Evolutionary conservation across 1,139 yeast species (phyloP).

Genomic region (Hansenula lynferdii): DNA sequence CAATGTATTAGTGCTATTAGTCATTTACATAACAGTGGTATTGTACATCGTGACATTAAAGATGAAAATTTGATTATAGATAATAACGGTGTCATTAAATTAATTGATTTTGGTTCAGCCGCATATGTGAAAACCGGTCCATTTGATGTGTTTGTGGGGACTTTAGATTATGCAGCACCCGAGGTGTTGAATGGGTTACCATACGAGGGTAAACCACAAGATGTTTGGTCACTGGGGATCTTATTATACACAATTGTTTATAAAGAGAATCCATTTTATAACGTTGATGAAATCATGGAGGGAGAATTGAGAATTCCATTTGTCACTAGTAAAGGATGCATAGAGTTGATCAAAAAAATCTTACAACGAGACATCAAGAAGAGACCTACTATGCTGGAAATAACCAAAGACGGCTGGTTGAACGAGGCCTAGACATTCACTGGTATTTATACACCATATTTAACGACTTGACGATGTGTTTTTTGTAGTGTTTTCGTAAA

Average conservation of each 20-base stretch:
- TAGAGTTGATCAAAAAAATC: conserved; percentile 56
- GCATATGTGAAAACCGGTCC: conserved; percentile 90
- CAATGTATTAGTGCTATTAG: conserved; percentile 76
- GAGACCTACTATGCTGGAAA: conserved; percentile 72
- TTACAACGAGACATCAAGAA: conserved; percentile 56
- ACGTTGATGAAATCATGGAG: conserved; percentile 91
- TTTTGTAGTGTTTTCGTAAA: background rate
- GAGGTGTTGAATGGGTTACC: conserved; percentile 87
- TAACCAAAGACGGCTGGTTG: conserved; percentile 69
- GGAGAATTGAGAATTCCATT: conserved; percentile 72
- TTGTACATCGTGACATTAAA: conserved; percentile 91
- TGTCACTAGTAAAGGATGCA: conserved; percentile 52
- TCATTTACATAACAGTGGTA: conserved; percentile 80
- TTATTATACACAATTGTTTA: conserved; percentile 83
- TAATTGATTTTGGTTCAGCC: conserved; percentile 95
- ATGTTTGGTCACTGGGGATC: conserved; percentile 95
- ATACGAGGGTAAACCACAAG: conserved; percentile 91
- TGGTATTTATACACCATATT: no score
- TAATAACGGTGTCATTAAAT: conserved; percentile 65
- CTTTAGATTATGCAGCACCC: conserved; percentile 96
- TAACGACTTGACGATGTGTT: background rate
- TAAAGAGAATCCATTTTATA: conserved; percentile 93
- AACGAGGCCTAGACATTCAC: no score
- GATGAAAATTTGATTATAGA: conserved; percentile 94
- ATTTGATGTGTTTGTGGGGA: conserved; percentile 95